These are phyloP conservation scores for Corylus avellana DNA, from an alignment of 306 rosid genomes.

Conservation along the genomic window DNA sequence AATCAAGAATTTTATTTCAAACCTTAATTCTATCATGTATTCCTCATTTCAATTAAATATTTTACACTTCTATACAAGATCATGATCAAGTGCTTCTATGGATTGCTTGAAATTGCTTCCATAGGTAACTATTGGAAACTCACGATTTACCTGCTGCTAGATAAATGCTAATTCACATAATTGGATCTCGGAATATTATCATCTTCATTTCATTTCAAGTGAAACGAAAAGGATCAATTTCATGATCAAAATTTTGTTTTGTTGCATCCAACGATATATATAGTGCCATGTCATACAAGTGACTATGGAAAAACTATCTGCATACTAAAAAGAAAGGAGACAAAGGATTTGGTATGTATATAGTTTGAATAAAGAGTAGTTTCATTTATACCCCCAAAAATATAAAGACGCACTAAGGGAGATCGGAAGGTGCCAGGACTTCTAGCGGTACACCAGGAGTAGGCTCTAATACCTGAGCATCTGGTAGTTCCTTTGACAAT, in stretches of 20 bases:
- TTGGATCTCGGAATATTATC: not conserved
- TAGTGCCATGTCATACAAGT: not conserved
- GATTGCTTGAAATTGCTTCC: not conserved
- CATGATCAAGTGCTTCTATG: not conserved
- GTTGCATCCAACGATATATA: not conserved
- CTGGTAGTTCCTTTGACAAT: slow-evolving; percentile 69
- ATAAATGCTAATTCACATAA: not conserved
- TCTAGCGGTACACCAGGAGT: slow-evolving; percentile 68
- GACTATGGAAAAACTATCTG: not conserved
- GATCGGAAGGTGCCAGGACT: slow-evolving; percentile 39
- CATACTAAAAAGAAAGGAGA: not conserved
- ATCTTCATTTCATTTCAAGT: not conserved
- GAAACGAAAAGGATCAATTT: not conserved
- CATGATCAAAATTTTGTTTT: not conserved
- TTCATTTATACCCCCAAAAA: not conserved
- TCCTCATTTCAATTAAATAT: too few species aligned
- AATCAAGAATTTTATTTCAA: too few species aligned
- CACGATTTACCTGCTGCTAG: not conserved
- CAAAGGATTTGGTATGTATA: not conserved
- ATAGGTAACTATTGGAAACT: not conserved
- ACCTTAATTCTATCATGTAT: too few species aligned
- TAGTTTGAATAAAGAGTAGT: slow-evolving; percentile 10
- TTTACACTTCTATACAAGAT: too few species aligned
- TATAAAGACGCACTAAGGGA: slow-evolving; percentile 7
- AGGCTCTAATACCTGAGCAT: slow-evolving; percentile 58